A percentile compares a stretch with the other conserved stretches of the same genome.
These are phyloP conservation scores for Sporothrix curviconia DNA, from an alignment of 2,329 filamentous ascomycete genomes.

Conservation along the genomic window DNA sequence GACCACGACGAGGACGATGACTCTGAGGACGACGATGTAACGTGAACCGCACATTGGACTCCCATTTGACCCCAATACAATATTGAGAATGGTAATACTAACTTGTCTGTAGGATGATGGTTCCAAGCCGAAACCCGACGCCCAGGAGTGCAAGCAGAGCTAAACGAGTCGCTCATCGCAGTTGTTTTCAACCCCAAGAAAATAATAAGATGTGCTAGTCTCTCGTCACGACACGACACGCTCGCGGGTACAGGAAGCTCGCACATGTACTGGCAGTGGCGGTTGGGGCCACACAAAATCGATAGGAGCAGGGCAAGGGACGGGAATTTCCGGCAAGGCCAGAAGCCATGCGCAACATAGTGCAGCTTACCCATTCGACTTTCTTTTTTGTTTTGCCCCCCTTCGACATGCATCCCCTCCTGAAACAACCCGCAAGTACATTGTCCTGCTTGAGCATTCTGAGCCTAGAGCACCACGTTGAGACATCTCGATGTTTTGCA, in stretches of 20 bases:
- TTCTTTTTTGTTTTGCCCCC: background rate
- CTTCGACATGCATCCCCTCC: background rate
- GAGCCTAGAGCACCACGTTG: background rate
- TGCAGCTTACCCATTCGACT: slow-evolving; percentile 1
- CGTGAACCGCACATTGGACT: too few relatives aligned
- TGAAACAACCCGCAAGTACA: background rate
- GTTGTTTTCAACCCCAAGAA: too few relatives aligned
- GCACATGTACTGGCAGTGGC: background rate
- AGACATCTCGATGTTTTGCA: background rate
- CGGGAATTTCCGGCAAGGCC: background rate
- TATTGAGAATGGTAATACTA: background rate
- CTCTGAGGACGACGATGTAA: slow-evolving; percentile 67
- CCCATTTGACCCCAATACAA: background rate
- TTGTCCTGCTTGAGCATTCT: background rate
- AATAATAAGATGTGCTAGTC: background rate
- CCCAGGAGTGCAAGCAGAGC: slow-evolving; percentile 94
- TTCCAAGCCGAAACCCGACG: slow-evolving; percentile 87
- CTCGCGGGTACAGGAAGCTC: background rate
- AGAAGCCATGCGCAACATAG: background rate
- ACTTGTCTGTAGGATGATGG: slow-evolving; percentile 63
- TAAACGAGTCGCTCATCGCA: slow-evolving; percentile 36
- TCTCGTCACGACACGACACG: background rate
- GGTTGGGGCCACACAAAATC: background rate
- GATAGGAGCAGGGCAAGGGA: slow-evolving; percentile 1
- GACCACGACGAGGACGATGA: slow-evolving; percentile 78